phyloP scores from a whole-genome alignment of 805 yeast species.

The Saccharomycopsis fodiens region DNA sequence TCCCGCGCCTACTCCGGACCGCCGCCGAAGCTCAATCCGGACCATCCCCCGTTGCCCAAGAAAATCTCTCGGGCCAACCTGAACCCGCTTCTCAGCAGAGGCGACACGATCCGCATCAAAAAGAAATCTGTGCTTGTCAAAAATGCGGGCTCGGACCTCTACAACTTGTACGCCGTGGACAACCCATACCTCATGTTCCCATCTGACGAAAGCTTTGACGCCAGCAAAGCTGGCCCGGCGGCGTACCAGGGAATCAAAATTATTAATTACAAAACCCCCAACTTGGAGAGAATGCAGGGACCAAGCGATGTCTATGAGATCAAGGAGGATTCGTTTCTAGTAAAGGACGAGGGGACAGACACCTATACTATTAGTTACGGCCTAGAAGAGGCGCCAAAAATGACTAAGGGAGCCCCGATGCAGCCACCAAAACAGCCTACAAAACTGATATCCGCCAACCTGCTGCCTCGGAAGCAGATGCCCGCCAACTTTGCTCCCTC shows the following conservation, averaged over 20 bases:
- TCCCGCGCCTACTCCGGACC: constrained; percentile 10
- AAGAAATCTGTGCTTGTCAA: constrained; percentile 13
- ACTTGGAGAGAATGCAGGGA: not conserved
- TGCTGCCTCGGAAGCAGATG: no score
- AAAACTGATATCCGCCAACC: no score
- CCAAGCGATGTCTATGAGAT: constrained; percentile 3
- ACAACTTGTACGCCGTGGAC: constrained; percentile 16
- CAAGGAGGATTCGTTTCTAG: constrained; percentile 2
- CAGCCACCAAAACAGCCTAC: no score
- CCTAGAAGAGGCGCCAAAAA: not conserved
- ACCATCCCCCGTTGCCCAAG: not conserved
- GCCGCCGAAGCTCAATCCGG: not conserved
- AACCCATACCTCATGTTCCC: constrained; percentile 8
- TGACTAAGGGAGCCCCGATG: not conserved
- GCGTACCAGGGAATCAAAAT: constrained; percentile 2
- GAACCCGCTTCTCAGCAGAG: not conserved
- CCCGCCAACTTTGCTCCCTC: not conserved
- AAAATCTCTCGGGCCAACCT: not conserved
- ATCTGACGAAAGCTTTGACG: not conserved
- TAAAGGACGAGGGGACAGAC: constrained; percentile 8
- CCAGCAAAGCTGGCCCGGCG: not conserved
- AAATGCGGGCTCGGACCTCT: constrained; percentile 4
- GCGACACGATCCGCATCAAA: constrained; percentile 10
- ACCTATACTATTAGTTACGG: constrained; percentile 5
- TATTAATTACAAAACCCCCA: not conserved